phyloP scores from a whole-genome alignment of 2,329 filamentous ascomycete genomes.

The Diplocarpon rosae region DNA sequence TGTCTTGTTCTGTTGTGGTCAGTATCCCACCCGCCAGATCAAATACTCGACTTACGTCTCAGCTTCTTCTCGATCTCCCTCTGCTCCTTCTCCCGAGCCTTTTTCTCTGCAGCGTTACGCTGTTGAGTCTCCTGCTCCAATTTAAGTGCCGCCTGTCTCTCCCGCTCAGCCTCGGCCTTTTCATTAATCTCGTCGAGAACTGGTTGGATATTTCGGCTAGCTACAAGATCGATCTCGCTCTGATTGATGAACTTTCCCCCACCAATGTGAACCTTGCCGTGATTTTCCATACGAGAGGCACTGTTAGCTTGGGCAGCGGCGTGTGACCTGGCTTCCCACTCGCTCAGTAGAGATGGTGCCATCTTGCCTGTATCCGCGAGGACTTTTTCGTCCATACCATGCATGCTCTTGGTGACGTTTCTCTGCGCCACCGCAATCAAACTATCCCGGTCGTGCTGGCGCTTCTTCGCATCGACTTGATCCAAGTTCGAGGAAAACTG shows the following conservation, averaged over 20 bases:
- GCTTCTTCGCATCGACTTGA: slow-evolving; percentile 62
- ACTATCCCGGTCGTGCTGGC: slow-evolving; percentile 61
- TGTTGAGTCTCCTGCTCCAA: slow-evolving; percentile 55
- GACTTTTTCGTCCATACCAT: slow-evolving; percentile 72
- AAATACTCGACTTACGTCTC: slow-evolving; percentile 41
- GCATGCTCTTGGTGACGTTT: slow-evolving; percentile 71
- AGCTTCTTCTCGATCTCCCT: slow-evolving; percentile 42
- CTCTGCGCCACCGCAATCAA: slow-evolving; percentile 71
- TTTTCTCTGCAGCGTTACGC: slow-evolving; percentile 45
- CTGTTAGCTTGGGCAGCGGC: slow-evolving; percentile 56
- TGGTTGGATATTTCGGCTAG: slow-evolving; percentile 65
- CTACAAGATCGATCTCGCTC: slow-evolving; percentile 68
- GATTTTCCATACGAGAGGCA: slow-evolving; percentile 45
- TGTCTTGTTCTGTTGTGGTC: slow-evolving; percentile 29
- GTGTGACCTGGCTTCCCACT: slow-evolving; percentile 72
- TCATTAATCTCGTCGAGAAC: slow-evolving; percentile 76
- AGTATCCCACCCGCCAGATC: slow-evolving; percentile 6
- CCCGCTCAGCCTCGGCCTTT: slow-evolving; percentile 61
- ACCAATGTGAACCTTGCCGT: slow-evolving; percentile 59
- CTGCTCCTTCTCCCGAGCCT: slow-evolving; percentile 42
- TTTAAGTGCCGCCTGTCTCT: slow-evolving; percentile 50
- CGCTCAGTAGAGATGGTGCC: slow-evolving; percentile 53
- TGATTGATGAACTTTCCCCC: slow-evolving; percentile 72
- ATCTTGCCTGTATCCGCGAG: slow-evolving; percentile 66
- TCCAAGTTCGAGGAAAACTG: slow-evolving; percentile 58